A percentile compares a stretch with the other conserved stretches of the same genome.
Conservation (phyloP, 2,329 filamentous ascomycete genomes). For the Neofusicoccum parvum region DNA sequence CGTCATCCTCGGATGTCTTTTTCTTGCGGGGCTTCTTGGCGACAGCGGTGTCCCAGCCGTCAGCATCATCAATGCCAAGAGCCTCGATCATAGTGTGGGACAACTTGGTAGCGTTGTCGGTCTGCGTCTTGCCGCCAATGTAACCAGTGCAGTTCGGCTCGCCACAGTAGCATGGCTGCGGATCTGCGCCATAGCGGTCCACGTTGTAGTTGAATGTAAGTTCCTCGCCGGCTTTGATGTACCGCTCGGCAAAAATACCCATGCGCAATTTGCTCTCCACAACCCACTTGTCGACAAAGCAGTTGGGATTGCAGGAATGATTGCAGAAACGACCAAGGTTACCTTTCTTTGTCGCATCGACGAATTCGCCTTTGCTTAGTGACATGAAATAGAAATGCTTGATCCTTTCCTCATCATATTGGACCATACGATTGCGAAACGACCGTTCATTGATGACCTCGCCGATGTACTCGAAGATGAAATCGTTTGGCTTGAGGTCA, state of each 20-base stretch:
- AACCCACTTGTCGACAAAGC: slow-evolving; percentile 99
- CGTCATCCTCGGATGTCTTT: slow-evolving; percentile 86
- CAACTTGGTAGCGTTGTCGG: slow-evolving; percentile 89
- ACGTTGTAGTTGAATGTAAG: slow-evolving; percentile 99
- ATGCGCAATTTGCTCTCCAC: slow-evolving; percentile 96
- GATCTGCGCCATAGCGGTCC: slow-evolving; percentile 94
- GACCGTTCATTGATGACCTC: slow-evolving; percentile 94
- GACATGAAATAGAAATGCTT: slow-evolving; percentile 99
- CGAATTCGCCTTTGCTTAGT: slow-evolving; percentile 91
- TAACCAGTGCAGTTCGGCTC: slow-evolving; percentile 94
- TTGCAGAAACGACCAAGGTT: slow-evolving; percentile 98
- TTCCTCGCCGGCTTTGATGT: slow-evolving; percentile 86
- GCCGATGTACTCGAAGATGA: slow-evolving; percentile 97
- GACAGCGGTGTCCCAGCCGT: slow-evolving; percentile 88
- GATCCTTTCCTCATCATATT: slow-evolving; percentile 95
- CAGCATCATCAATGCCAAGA: slow-evolving; percentile 88
- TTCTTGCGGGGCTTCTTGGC: slow-evolving; percentile 91
- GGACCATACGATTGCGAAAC: slow-evolving; percentile 85
- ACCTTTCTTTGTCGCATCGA: slow-evolving; percentile 95
- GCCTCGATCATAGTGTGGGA: slow-evolving; percentile 89
- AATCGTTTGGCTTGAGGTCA: slow-evolving; percentile 78
- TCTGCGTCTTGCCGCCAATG: slow-evolving; percentile 97
- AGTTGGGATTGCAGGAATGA: slow-evolving; percentile 98
- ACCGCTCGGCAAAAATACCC: slow-evolving; percentile 93
- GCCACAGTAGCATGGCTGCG: slow-evolving; percentile 94